Evolutionary conservation across 805 yeast genomes (phyloP).

Genomic region (Grigorovia humatica): DNA sequence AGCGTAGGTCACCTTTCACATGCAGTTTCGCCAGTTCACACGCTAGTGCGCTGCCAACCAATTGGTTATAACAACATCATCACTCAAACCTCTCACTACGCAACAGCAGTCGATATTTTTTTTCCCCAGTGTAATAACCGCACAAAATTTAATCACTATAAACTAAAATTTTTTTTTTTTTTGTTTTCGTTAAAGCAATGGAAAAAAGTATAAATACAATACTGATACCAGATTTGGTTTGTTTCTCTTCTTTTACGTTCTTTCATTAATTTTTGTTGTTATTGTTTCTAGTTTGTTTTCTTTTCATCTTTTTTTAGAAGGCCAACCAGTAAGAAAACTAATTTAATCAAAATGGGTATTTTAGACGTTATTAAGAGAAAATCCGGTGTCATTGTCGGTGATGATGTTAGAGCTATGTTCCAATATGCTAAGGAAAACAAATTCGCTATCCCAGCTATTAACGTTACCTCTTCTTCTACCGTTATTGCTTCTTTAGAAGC

Average conservation of each 20-base stretch:
- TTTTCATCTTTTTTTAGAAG: background rate
- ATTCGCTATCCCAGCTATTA: constrained; percentile 97
- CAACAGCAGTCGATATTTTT: no score
- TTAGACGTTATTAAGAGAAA: constrained; percentile 77
- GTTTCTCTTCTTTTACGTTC: background rate
- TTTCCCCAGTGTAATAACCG: background rate
- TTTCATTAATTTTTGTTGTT: background rate
- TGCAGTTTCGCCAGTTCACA: no score
- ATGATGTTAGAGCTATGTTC: constrained; percentile 76
- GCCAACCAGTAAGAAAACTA: constrained; percentile 2
- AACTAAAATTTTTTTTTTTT: background rate
- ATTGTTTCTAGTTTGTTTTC: no score
- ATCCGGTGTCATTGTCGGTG: constrained; percentile 98
- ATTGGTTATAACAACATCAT: background rate
- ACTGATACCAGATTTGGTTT: background rate
- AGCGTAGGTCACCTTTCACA: no score
- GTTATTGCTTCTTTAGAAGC: constrained; percentile 96
- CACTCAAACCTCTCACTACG: background rate
- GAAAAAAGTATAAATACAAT: background rate
- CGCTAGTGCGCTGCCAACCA: background rate
- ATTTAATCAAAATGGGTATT: constrained; percentile 39
- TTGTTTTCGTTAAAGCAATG: background rate
- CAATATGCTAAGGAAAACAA: constrained; percentile 87
- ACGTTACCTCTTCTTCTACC: constrained; percentile 95
- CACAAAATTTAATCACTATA: background rate